These are phyloP conservation scores for Globisporangium canariense DNA, from an alignment of 352 stramenopile genomes.

Conservation along the genomic window DNA sequence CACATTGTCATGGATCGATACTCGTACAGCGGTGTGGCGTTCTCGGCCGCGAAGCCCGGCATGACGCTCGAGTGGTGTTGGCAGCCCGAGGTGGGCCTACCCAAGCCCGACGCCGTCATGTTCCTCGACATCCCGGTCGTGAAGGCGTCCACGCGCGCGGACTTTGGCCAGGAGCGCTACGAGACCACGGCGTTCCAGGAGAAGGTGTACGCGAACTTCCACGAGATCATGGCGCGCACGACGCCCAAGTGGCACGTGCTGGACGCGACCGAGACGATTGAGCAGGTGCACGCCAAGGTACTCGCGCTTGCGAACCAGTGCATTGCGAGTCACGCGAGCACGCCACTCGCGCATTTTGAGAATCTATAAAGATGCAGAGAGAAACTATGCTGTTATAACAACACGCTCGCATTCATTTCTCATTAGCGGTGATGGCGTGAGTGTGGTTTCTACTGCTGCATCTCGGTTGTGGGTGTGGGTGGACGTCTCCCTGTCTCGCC, in stretches of 20 bases:
- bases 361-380: conserved; percentile 4
- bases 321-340: conserved; percentile 29
- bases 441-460: background rate
- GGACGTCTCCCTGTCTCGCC: conserved; percentile 4
- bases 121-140: conserved; percentile 96
- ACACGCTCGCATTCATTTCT: conserved; percentile 1
- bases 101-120: conserved; percentile 95
- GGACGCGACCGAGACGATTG: conserved; percentile 74
- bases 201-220: conserved; percentile 81
- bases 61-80: conserved; percentile 98
- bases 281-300: conserved; percentile 66
- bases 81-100: conserved; percentile 94
- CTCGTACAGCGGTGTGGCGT: conserved; percentile 97
- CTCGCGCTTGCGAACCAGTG: conserved; percentile 45
- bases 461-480: background rate
- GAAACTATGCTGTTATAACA: background rate
- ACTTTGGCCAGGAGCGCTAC: conserved; percentile 93
- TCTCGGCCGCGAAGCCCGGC: conserved; percentile 94
- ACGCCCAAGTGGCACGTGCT: conserved; percentile 69
- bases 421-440: background rate
- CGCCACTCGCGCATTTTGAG: conserved; percentile 43
- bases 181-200: conserved; percentile 88
- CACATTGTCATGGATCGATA: conserved; percentile 97
- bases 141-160: conserved; percentile 84
- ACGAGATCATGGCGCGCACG: conserved; percentile 45